A percentile compares a stretch with the other conserved stretches of the same genome.
These are phyloP conservation scores for Hyphopichia burtonii DNA, from an alignment of 1,139 yeast species.

Conservation along the genomic window DNA sequence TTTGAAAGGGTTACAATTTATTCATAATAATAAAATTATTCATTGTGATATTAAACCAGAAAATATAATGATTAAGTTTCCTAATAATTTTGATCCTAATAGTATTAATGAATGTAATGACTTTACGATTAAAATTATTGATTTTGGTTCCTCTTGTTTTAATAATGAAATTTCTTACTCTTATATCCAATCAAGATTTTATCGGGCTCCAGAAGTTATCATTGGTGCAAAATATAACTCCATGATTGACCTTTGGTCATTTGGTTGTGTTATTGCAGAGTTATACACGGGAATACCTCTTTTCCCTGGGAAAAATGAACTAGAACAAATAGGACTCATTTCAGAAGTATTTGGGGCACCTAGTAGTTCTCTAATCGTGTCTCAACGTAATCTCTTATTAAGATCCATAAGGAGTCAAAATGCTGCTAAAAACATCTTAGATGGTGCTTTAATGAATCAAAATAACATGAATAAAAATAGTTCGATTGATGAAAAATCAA, in stretches of 20 bases:
- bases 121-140: conserved; percentile 54
- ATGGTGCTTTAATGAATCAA: conserved; percentile 7
- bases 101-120: conserved; percentile 8
- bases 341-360: conserved; percentile 69
- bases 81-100: conserved; percentile 17
- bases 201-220: conserved; percentile 77
- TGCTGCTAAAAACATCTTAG: conserved; percentile 10
- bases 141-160: conserved; percentile 63
- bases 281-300: conserved; percentile 64
- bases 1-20: conserved; percentile 56
- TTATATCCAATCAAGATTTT: conserved; percentile 64
- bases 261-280: conserved; percentile 70
- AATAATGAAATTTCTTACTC: conserved; percentile 49
- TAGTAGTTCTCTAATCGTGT: conserved; percentile 23
- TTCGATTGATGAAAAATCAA: conserved; percentile 21
- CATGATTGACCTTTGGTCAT: conserved; percentile 79
- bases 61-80: conserved; percentile 54
- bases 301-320: conserved; percentile 69
- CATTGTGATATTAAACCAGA: conserved; percentile 84
- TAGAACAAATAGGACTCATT: conserved; percentile 59
- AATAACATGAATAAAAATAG: conserved; percentile 9
- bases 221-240: conserved; percentile 73
- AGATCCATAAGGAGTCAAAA: conserved; percentile 16
- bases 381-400: conserved; percentile 21
- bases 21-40: conserved; percentile 58